Conservation (phyloP, 495 filamentous ascomycete species). For the Eremomyces bilateralis region DNA sequence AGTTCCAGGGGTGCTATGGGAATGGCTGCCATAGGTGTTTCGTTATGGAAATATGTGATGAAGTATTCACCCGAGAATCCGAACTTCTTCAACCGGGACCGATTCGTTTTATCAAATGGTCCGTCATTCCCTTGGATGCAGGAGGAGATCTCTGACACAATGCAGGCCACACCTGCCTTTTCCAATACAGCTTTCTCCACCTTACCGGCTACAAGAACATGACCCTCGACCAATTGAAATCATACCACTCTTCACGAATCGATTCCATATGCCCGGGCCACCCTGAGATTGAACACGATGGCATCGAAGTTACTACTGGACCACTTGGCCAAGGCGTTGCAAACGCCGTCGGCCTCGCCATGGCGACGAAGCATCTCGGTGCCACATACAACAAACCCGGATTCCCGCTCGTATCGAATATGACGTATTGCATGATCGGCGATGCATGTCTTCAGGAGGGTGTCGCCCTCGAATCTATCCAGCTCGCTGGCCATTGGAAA, state of each 20-base stretch:
- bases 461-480: slow-evolving; percentile 34
- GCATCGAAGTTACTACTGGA: slow-evolving; percentile 40
- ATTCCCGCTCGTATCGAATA: slow-evolving; percentile 26
- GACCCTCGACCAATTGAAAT: slow-evolving; percentile 36
- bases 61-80: slow-evolving; percentile 26
- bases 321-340: slow-evolving; percentile 37
- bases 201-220: slow-evolving; percentile 34
- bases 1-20: slow-evolving; percentile 26
- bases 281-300: slow-evolving; percentile 37
- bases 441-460: slow-evolving; percentile 39
- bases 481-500: slow-evolving; percentile 30
- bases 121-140: background rate
- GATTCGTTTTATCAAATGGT: slow-evolving; percentile 32
- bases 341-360: slow-evolving; percentile 37
- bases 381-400: slow-evolving; percentile 30
- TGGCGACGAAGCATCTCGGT: slow-evolving; percentile 33
- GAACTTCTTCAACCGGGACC: slow-evolving; percentile 29
- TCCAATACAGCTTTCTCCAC: slow-evolving; percentile 36
- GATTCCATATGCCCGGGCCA: slow-evolving; percentile 33
- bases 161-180: slow-evolving; percentile 33
- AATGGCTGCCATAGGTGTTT: slow-evolving; percentile 32
- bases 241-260: slow-evolving; percentile 31
- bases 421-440: slow-evolving; percentile 34
- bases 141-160: background rate
- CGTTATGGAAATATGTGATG: slow-evolving; percentile 31